phyloP scores from a whole-genome alignment of 192 early-diverging fungal genomes.

The Podila verticillata region DNA sequence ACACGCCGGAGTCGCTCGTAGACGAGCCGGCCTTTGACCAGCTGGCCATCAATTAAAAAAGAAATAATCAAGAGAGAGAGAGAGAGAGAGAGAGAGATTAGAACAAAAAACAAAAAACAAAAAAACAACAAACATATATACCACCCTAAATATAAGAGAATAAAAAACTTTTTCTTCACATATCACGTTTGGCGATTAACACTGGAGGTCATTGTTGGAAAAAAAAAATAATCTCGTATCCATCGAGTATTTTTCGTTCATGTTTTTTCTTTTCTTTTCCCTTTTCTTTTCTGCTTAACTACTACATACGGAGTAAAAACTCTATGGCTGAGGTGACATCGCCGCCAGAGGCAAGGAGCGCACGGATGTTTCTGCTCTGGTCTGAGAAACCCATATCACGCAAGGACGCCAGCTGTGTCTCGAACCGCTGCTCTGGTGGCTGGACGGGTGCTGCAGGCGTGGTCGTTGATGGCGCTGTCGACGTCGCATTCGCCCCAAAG shows the following conservation, averaged over 20 bases:
- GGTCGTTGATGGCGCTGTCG: not conserved
- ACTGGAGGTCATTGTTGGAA: no score
- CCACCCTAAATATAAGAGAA: no score
- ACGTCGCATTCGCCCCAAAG: constrained; percentile 1
- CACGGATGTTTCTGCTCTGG: constrained; percentile 84
- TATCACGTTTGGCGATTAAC: no score
- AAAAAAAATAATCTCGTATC: no score
- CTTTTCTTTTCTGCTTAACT: not conserved
- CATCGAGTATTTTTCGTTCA: no score
- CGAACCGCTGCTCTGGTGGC: constrained; percentile 70
- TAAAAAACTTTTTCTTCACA: no score
- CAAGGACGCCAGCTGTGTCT: constrained; percentile 73
- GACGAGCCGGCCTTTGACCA: not conserved
- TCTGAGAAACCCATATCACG: constrained; percentile 97
- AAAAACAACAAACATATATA: no score
- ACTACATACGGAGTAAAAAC: constrained; percentile 60
- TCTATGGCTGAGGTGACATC: constrained; percentile 91
- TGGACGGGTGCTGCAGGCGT: constrained; percentile 26
- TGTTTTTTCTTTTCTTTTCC: no score
- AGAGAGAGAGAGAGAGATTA: no score
- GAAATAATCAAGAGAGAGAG: not conserved
- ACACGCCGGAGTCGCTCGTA: not conserved
- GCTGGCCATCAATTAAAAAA: constrained; percentile 21
- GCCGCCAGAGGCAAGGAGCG: constrained; percentile 84
- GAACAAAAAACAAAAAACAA: not conserved